Conservation (phyloP, 768 basidiomycete genomes). For the Termitomyces sp. region DNA sequence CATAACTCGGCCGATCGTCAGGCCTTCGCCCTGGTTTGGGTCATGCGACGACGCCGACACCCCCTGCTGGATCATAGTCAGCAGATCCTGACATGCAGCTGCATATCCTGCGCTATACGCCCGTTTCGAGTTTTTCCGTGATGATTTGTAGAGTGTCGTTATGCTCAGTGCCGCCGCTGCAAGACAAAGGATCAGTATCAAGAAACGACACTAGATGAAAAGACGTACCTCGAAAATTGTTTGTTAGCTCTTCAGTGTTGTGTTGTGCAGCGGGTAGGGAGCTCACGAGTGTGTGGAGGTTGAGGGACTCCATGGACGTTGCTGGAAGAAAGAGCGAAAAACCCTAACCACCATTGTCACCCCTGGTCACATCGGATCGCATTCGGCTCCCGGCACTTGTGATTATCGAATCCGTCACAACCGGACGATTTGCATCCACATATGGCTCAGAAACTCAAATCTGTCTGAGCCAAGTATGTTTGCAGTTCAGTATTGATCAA, state of each 20-base stretch:
- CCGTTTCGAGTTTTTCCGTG: conserved; percentile 67
- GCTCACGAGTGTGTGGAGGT: conserved; percentile 71
- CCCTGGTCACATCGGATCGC: neutral
- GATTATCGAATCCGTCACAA: too few species aligned
- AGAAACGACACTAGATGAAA: conserved; percentile 14
- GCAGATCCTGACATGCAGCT: conserved; percentile 72
- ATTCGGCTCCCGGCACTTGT: conserved; percentile 19
- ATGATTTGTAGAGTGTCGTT: conserved; percentile 79
- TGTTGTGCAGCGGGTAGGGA: conserved; percentile 69
- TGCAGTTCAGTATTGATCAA: too few species aligned
- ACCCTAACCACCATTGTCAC: conserved; percentile 7
- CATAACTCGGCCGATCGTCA: conserved; percentile 77
- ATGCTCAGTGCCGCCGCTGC: conserved; percentile 80
- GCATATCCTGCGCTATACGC: conserved; percentile 81
- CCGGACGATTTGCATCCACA: too few species aligned
- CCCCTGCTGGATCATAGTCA: conserved; percentile 79
- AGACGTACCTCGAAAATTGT: conserved; percentile 71
- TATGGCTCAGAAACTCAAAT: too few species aligned
- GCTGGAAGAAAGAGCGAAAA: conserved; percentile 3
- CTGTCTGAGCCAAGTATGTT: too few species aligned
- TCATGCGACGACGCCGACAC: conserved; percentile 47
- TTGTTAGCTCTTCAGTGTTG: conserved; percentile 74
- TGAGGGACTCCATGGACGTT: conserved; percentile 71
- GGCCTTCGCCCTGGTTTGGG: conserved; percentile 45
- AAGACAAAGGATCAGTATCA: neutral